phyloP scores from a whole-genome alignment of 176 grass and related monocot genomes.

The Oryza meridionalis region DNA sequence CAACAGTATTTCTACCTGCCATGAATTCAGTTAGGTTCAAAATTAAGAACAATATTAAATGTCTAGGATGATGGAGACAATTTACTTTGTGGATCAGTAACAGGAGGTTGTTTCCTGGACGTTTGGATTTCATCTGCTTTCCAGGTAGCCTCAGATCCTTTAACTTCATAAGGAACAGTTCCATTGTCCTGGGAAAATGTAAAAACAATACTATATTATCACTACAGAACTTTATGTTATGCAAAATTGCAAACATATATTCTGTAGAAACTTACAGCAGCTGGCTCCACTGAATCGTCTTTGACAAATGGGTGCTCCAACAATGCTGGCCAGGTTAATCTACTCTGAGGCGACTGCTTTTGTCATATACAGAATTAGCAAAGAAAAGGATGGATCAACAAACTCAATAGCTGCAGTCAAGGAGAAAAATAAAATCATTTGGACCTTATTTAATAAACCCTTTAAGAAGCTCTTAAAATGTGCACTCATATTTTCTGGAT shows the following conservation, averaged over 20 bases:
- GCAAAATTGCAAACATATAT: not conserved
- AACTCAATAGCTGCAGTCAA: slow-evolving; percentile 14
- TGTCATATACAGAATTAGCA: slow-evolving; percentile 49
- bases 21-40: slow-evolving; percentile 29
- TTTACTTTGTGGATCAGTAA: slow-evolving; percentile 40
- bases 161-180: slow-evolving; percentile 42
- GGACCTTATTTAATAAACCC: slow-evolving; percentile 95
- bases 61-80: not conserved
- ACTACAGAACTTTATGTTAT: not conserved
- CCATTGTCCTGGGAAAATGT: slow-evolving; percentile 36
- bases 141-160: slow-evolving; percentile 30
- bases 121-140: slow-evolving; percentile 42
- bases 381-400: slow-evolving; percentile 33
- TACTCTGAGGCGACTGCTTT: slow-evolving; percentile 79
- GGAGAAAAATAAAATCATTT: not conserved
- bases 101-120: slow-evolving; percentile 42
- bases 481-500: slow-evolving; percentile 92
- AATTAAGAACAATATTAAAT: slow-evolving; percentile 1
- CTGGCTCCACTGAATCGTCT: slow-evolving; percentile 56
- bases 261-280: slow-evolving; percentile 38
- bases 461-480: slow-evolving; percentile 94
- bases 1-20: slow-evolving; percentile 48
- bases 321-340: slow-evolving; percentile 88
- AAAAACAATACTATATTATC: slow-evolving; percentile 10
- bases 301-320: slow-evolving; percentile 96